Conservation (phyloP, 2,329 filamentous ascomycete genomes). For the Pseudogymnoascus sp. region DNA sequence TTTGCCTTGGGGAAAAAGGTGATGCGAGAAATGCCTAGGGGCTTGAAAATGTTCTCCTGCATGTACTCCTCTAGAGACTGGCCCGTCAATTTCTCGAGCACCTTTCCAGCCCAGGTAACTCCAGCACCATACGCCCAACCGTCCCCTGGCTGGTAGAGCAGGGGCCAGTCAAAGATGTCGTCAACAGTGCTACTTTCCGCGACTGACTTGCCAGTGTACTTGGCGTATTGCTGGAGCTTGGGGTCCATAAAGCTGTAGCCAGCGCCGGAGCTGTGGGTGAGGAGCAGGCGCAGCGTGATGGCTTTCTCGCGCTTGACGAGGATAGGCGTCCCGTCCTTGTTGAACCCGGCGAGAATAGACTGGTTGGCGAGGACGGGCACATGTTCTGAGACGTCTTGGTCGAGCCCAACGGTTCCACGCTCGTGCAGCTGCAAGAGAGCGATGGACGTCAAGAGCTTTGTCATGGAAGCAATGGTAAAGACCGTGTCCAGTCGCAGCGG, state of each 20-base stretch:
- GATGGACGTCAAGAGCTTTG: not conserved
- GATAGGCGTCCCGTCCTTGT: not conserved
- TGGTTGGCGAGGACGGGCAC: not conserved
- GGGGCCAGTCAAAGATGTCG: constrained; percentile 18
- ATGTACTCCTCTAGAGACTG: constrained; percentile 10
- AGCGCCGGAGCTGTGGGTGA: constrained; percentile 47
- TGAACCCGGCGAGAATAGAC: not conserved
- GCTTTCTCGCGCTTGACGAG: constrained; percentile 23
- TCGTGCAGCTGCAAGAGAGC: not conserved
- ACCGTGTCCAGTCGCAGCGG: not conserved
- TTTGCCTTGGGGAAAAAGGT: constrained; percentile 28
- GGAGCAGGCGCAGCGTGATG: constrained; percentile 50
- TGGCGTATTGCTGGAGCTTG: not conserved
- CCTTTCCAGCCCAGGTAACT: constrained; percentile 39
- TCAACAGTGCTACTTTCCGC: not conserved
- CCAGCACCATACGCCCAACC: constrained; percentile 33
- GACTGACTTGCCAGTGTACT: not conserved
- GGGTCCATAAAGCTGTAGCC: constrained; percentile 43
- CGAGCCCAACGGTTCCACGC: not conserved
- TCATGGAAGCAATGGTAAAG: not conserved
- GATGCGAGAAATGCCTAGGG: constrained; percentile 17
- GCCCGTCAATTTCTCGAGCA: constrained; percentile 8
- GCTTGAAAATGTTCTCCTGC: constrained; percentile 12
- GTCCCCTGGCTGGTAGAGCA: constrained; percentile 55
- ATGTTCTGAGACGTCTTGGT: not conserved